A percentile compares a stretch with the other conserved stretches of the same genome.
These are phyloP conservation scores for Trichosporon inkin DNA, from an alignment of 1,284 basidiomycete genomes.

Conservation along the genomic window DNA sequence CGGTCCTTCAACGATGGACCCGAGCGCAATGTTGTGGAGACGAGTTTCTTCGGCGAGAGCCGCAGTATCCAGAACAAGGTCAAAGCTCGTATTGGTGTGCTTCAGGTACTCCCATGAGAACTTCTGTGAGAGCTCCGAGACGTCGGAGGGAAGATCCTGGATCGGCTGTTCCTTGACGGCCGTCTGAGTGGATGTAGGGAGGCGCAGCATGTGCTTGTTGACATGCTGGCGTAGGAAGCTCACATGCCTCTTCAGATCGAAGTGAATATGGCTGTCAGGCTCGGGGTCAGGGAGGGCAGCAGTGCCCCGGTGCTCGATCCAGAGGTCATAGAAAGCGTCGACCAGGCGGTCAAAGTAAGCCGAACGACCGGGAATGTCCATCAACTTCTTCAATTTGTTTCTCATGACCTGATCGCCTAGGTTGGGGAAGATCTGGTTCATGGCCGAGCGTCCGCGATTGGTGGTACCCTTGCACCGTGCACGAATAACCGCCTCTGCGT, in stretches of 20 bases:
- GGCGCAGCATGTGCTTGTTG: slow-evolving; percentile 71
- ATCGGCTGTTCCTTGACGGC: slow-evolving; percentile 15
- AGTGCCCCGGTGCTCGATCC: slow-evolving; percentile 66
- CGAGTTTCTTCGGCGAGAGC: slow-evolving; percentile 61
- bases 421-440: slow-evolving; percentile 67
- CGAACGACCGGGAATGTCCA: slow-evolving; percentile 62
- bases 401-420: slow-evolving; percentile 29
- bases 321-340: slow-evolving; percentile 72
- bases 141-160: slow-evolving; percentile 28
- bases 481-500: slow-evolving; percentile 74
- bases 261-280: slow-evolving; percentile 63
- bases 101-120: slow-evolving; percentile 53
- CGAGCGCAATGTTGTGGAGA: slow-evolving; percentile 59
- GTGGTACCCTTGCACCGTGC: slow-evolving; percentile 54
- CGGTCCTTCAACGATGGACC: slow-evolving; percentile 53
- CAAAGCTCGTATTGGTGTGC: slow-evolving; percentile 62
- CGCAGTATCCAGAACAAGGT: slow-evolving; percentile 16
- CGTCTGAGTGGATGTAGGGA: slow-evolving; percentile 17
- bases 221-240: slow-evolving; percentile 72
- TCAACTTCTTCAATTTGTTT: slow-evolving; percentile 53
- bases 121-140: slow-evolving; percentile 59
- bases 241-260: slow-evolving; percentile 70
- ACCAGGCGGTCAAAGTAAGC: slow-evolving; percentile 74
- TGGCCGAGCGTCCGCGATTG: slow-evolving; percentile 55
- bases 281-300: slow-evolving; percentile 66